Evolutionary conservation across 345 rosid species (phyloP).

Genomic region (Ceriops decandra): DNA sequence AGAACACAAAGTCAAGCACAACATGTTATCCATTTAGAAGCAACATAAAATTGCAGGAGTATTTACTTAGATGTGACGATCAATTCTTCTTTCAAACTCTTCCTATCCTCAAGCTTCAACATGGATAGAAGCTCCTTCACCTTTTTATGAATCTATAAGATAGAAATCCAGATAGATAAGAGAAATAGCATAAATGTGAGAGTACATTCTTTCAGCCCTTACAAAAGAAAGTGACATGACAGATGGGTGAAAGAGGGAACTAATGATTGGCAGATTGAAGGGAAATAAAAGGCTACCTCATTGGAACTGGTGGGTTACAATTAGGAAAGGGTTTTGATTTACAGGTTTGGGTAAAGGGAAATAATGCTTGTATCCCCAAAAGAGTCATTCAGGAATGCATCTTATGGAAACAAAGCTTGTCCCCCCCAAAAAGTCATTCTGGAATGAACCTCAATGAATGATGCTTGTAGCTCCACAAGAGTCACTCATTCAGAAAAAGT

Average conservation of each 20-base stretch:
- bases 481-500: no score
- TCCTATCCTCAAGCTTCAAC: constrained; percentile 48
- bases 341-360: no score
- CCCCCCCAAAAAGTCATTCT: neutral
- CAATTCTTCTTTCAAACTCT: constrained; percentile 51
- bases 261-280: no score
- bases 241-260: no score
- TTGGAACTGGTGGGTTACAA: no score
- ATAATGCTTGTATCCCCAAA: no score
- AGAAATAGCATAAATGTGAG: neutral
- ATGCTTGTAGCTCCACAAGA: no score
- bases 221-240: no score
- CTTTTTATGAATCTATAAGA: constrained; percentile 56
- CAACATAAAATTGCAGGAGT: constrained; percentile 12
- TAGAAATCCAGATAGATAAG: constrained; percentile 9
- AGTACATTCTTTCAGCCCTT: neutral
- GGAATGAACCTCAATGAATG: neutral
- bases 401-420: neutral
- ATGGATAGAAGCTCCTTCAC: constrained; percentile 60
- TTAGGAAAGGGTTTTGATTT: no score
- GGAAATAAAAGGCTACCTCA: no score
- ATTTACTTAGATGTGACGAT: constrained; percentile 50
- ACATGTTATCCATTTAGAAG: constrained; percentile 5
- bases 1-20: neutral
- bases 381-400: no score